Evolutionary conservation across 2,329 filamentous ascomycete genomes (phyloP).

Genomic region (Alternaria brassicicola): DNA sequence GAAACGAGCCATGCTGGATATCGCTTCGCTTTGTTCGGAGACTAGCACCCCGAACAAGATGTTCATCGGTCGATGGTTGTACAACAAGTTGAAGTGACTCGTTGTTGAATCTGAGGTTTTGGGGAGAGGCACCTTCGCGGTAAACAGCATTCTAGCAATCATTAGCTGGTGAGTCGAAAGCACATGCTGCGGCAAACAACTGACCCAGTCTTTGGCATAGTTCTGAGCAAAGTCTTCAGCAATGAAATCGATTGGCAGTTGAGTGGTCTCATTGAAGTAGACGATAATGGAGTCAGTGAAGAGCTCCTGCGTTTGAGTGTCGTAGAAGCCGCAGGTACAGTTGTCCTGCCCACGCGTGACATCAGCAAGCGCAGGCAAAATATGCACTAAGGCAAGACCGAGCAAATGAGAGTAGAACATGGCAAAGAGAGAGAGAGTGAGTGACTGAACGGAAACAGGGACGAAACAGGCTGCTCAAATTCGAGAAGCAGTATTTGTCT

Average conservation of each 20-base stretch:
- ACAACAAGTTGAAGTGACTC: slow-evolving; percentile 47
- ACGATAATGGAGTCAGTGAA: slow-evolving; percentile 57
- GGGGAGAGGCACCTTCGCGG: slow-evolving; percentile 50
- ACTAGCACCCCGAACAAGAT: slow-evolving; percentile 54
- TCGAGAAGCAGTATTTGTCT: slow-evolving; percentile 10
- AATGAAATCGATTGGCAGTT: slow-evolving; percentile 47
- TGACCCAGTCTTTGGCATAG: slow-evolving; percentile 54
- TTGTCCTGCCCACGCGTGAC: slow-evolving; percentile 28
- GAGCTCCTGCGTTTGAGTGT: slow-evolving; percentile 45
- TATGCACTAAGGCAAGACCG: slow-evolving; percentile 21
- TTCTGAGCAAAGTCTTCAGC: slow-evolving; percentile 51
- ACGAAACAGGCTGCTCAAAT: slow-evolving; percentile 6
- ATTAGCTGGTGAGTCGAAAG: neutral
- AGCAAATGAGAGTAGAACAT: slow-evolving; percentile 19
- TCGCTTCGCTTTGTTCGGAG: slow-evolving; percentile 54
- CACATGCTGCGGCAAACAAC: neutral
- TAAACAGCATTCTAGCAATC: slow-evolving; percentile 47
- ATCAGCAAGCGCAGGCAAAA: slow-evolving; percentile 24
- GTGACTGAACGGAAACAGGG: slow-evolving; percentile 10
- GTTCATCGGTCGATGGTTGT: slow-evolving; percentile 41
- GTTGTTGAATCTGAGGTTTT: slow-evolving; percentile 49
- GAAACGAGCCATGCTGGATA: slow-evolving; percentile 57
- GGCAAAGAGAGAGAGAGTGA: slow-evolving; percentile 20
- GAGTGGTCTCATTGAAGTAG: slow-evolving; percentile 58
- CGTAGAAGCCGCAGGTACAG: slow-evolving; percentile 57